Conservation (phyloP, 371 early-diverging fungal species). For the Mortierella sp. region DNA sequence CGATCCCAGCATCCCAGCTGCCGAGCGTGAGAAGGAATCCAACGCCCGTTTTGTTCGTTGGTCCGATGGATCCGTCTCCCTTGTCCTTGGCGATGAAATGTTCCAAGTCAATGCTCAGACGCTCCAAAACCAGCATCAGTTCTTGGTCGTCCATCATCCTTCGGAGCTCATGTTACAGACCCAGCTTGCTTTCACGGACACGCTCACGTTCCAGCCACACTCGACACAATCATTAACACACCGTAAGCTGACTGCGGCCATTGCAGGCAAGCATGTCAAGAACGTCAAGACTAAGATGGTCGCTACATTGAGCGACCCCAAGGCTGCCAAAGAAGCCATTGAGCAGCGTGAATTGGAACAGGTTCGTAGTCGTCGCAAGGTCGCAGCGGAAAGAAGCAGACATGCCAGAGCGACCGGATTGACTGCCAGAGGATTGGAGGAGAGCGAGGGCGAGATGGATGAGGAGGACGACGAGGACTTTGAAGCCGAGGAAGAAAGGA, state of each 20-base stretch:
- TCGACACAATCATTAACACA: slow-evolving; percentile 71
- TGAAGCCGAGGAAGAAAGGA: slow-evolving; percentile 49
- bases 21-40: slow-evolving; percentile 65
- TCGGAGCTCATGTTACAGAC: slow-evolving; percentile 75
- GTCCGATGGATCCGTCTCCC: slow-evolving; percentile 82
- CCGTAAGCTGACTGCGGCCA: slow-evolving; percentile 71
- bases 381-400: slow-evolving; percentile 34
- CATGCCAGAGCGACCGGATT: slow-evolving; percentile 45
- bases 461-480: slow-evolving; percentile 57
- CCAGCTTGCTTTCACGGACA: slow-evolving; percentile 71
- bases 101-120: slow-evolving; percentile 75
- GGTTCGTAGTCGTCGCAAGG: slow-evolving; percentile 49
- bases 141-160: slow-evolving; percentile 72
- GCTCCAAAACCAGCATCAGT: slow-evolving; percentile 70
- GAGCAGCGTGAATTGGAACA: slow-evolving; percentile 48
- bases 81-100: slow-evolving; percentile 81
- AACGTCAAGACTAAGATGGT: slow-evolving; percentile 74
- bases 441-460: slow-evolving; percentile 51
- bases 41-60: slow-evolving; percentile 86
- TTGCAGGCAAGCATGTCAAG: slow-evolving; percentile 74
- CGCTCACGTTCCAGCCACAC: slow-evolving; percentile 78
- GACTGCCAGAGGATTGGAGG: slow-evolving; percentile 41
- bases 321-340: slow-evolving; percentile 56
- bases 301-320: slow-evolving; percentile 71
- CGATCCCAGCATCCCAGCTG: slow-evolving; percentile 28